These are phyloP conservation scores for Prinsepia uniflora DNA, from an alignment of 306 rosid species.

Conservation along the genomic window DNA sequence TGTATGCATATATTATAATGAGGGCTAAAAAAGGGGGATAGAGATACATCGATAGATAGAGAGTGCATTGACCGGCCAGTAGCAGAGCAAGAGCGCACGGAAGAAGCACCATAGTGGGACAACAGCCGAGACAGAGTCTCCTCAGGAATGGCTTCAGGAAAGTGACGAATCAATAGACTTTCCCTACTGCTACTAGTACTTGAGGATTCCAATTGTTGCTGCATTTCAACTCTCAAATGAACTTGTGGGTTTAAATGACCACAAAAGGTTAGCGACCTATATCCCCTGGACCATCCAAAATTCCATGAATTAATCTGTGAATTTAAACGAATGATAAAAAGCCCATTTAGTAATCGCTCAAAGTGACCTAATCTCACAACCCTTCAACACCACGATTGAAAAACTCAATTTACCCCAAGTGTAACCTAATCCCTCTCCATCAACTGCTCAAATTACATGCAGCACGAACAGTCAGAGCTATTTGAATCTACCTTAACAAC, in stretches of 20 bases:
- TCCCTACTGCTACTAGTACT: constrained; percentile 9
- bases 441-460: not conserved
- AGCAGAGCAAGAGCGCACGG: constrained; percentile 52
- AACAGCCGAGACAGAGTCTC: constrained; percentile 64
- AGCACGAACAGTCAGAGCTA: not conserved
- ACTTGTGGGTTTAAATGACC: too few species aligned
- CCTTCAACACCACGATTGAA: not conserved
- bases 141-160: constrained; percentile 72
- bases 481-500: not conserved
- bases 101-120: constrained; percentile 68
- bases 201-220: too few species aligned
- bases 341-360: not conserved
- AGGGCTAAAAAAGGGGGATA: not conserved
- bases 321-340: not conserved
- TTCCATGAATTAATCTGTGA: not conserved
- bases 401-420: not conserved
- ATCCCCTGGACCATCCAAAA: not conserved
- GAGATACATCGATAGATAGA: not conserved
- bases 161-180: constrained; percentile 65
- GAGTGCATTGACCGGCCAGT: constrained; percentile 35
- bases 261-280: too few species aligned
- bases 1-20: not conserved
- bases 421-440: not conserved
- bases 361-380: not conserved
- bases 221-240: too few species aligned